Evolutionary conservation across 352 stramenopile genomes (phyloP), one percentile per base, ranked within the genome.

Genomic region (Globisporangium apiculatum): DNA sequence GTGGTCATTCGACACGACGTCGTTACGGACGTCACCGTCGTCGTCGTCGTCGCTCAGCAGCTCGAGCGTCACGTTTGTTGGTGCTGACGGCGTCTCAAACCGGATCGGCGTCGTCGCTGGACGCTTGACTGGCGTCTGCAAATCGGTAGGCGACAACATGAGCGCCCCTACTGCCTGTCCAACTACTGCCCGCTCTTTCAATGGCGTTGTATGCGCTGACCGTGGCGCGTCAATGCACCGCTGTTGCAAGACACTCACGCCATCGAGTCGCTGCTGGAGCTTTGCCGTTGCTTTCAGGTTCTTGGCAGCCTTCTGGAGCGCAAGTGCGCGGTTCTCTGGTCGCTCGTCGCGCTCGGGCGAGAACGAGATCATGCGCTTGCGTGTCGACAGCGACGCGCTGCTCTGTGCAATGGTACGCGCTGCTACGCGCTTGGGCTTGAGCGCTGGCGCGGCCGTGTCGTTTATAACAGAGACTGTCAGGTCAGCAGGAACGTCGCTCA

Each of bases 351-450:
- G 75, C 55, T 87, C 77, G 2, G 80, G 79, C 0, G 80, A 90
- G 62, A 88, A 90, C 5, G 80, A 90, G 47, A 90, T 90, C 80
- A 90, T 90, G 50, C 80, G 80, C 60, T 90, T 90, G 50, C 80
- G 70, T 31, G 72, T 80, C 4, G 75, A 81, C 15, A 76, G 71
- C 5, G 70, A 84, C n/a, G 79, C 87, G 35, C 77, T 76, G 68
- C 80, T 90, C 54, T 88, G 80, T 6, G 80, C 80, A 41, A 90
- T 88, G 4, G 75, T 72, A 5, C 80, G 65, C 10, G 68, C 61
- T 12, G 80, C 66, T 31, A 62, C 62, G 48, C 56, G 41, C 38
- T 67, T 65, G 12, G 49, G 49, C 49, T 48, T 51, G 47, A 49
- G 31, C 38, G 46, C 47, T 36, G 48, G 57, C 8, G 47, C 38